phyloP scores from a whole-genome alignment of 2,329 filamentous ascomycete genomes.

The Verticillium tricorpus region DNA sequence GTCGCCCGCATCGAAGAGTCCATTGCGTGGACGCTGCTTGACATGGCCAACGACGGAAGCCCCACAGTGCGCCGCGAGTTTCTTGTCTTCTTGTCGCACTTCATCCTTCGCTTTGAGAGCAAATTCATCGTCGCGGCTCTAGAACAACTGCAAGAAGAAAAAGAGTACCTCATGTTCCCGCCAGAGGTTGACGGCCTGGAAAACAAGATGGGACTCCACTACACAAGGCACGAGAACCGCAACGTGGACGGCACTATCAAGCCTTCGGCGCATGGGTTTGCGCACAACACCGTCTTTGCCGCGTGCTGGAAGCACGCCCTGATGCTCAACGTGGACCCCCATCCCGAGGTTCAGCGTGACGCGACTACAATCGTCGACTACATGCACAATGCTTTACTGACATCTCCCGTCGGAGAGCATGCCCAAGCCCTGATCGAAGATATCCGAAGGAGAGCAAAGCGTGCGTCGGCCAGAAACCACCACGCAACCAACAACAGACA shows the following conservation, averaged over 20 bases:
- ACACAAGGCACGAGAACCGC: slow-evolving; percentile 50
- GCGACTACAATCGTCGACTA: slow-evolving; percentile 83
- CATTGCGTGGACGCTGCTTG: slow-evolving; percentile 80
- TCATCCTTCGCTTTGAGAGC: slow-evolving; percentile 83
- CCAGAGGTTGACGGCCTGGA: slow-evolving; percentile 52
- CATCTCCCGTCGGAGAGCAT: slow-evolving; percentile 68
- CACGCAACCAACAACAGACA: slow-evolving; percentile 37
- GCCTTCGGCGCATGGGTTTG: slow-evolving; percentile 53
- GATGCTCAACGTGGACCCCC: slow-evolving; percentile 87
- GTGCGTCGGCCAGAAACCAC: slow-evolving; percentile 41
- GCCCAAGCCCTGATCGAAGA: slow-evolving; percentile 73
- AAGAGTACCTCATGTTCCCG: slow-evolving; percentile 58
- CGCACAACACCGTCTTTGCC: slow-evolving; percentile 86
- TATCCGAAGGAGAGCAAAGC: slow-evolving; percentile 50
- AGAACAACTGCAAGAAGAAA: slow-evolving; percentile 84
- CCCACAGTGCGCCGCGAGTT: slow-evolving; percentile 92
- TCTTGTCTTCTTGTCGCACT: slow-evolving; percentile 88
- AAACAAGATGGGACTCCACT: slow-evolving; percentile 60
- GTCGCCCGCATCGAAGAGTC: slow-evolving; percentile 87
- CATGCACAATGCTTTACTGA: slow-evolving; percentile 71
- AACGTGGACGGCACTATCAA: slow-evolving; percentile 56
- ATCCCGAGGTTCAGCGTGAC: slow-evolving; percentile 85
- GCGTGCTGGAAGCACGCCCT: slow-evolving; percentile 92
- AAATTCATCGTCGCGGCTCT: slow-evolving; percentile 90
- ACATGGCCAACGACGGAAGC: slow-evolving; percentile 91